Base-by-base conservation (phyloP, 2,329 filamentous ascomycete genomes). In the Curvularia eragrostidis region DNA sequence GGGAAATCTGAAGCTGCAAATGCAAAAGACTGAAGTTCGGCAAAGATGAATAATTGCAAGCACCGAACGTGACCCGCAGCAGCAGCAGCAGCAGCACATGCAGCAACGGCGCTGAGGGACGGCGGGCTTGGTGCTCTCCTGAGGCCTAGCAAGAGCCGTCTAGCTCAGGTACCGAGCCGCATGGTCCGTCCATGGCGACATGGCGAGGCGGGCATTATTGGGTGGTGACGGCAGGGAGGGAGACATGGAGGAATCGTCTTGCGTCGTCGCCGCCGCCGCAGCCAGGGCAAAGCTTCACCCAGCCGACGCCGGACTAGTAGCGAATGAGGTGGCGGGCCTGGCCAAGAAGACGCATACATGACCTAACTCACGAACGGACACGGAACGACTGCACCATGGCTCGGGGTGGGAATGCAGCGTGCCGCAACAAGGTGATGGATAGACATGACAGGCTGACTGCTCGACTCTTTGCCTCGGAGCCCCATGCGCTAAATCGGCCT, bases 121-220 rank as follows among this genome's bases (percentile, higher is more conserved):
- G 26, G 13, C 26, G 43, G 43, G 43, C 43, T 30, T 48, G 50
- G 43, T 38, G 48, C 53, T 71, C 68, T 58, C 34, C 52, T 58
- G 54, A 68, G 68, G 54, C 60, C 57, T 67, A 63, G 46, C 21
- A 43, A 21, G 51, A 54, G 60, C 54, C 59, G 63, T 59, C 62
- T 63, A 66, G 65, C 54, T 72, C 66, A 75, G 70, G 70, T 68
- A 72, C 68, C 62, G 65, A 68, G 69, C 71, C 68, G 67, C 67
- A 66, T 57, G 52, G 65, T 62, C 67, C 67, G 61, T 50, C 66
- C 55, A 69, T 61, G 66, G 68, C 67, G 59, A 68, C 72, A 66
- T 63, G 67, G 66, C 61, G 65, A 66, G 62, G 61, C 63, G 59
- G 63, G 68, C 73, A 73, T 74, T 67, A 73, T 71, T 68, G 71